Conservation (phyloP, 495 filamentous ascomycete species). For the Gamarada debralockiae region DNA sequence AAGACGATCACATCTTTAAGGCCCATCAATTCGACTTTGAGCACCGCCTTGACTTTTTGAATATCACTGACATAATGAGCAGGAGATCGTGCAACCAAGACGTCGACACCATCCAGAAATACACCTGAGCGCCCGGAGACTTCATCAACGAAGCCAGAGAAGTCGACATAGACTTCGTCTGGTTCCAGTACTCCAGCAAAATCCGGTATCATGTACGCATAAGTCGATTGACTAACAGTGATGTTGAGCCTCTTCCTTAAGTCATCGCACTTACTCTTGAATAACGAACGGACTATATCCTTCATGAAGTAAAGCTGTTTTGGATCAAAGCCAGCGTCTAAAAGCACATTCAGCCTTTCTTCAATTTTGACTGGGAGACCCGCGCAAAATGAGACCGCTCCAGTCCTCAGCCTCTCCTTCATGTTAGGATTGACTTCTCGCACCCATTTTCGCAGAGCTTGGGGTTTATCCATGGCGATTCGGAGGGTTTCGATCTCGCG, state of each 20-base stretch:
- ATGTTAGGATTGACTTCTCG: slow-evolving; percentile 29
- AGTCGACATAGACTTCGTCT: slow-evolving; percentile 74
- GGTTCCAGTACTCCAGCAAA: slow-evolving; percentile 65
- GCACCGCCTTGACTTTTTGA: slow-evolving; percentile 57
- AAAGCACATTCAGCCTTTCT: slow-evolving; percentile 44
- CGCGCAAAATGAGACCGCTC: slow-evolving; percentile 36
- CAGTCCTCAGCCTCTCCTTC: slow-evolving; percentile 19
- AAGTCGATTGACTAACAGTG: slow-evolving; percentile 67
- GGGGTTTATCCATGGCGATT: slow-evolving; percentile 44
- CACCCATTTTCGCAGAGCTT: slow-evolving; percentile 55
- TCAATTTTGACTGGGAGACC: slow-evolving; percentile 47
- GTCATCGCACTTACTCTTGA: slow-evolving; percentile 49
- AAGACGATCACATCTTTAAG: slow-evolving; percentile 89
- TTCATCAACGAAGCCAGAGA: slow-evolving; percentile 64
- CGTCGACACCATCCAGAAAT: slow-evolving; percentile 59
- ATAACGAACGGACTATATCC: slow-evolving; percentile 29
- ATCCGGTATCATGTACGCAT: slow-evolving; percentile 78
- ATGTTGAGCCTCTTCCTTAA: slow-evolving; percentile 64
- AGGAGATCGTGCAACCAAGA: slow-evolving; percentile 83
- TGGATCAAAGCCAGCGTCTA: slow-evolving; percentile 65
- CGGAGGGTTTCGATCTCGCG: slow-evolving; percentile 58
- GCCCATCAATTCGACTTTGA: slow-evolving; percentile 65
- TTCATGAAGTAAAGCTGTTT: slow-evolving; percentile 55
- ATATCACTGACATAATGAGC: slow-evolving; percentile 81
- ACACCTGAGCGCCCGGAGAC: slow-evolving; percentile 42